A percentile compares a stretch with the other conserved stretches of the same genome.
These are phyloP conservation scores for Zasmidium angulare DNA, from an alignment of 2,329 filamentous ascomycete genomes.

Conservation along the genomic window DNA sequence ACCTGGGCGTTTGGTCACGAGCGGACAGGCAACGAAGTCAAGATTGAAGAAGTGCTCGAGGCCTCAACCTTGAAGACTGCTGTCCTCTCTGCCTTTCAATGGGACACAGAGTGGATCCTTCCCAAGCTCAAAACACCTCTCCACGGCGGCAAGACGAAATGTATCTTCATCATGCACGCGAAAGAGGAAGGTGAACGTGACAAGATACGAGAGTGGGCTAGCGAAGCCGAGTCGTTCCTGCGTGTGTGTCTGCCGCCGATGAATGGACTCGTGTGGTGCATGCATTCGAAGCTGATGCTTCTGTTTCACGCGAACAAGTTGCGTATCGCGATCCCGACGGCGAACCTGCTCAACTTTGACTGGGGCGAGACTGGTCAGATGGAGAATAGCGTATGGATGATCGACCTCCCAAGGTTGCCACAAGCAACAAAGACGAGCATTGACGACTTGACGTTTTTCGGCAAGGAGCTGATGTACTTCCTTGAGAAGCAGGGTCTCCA, in stretches of 20 bases:
- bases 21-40: constrained; percentile 70
- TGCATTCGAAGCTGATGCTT: constrained; percentile 94
- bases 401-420: constrained; percentile 72
- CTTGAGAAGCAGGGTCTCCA: constrained; percentile 66
- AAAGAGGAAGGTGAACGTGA: constrained; percentile 44
- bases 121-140: constrained; percentile 58
- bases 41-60: constrained; percentile 82
- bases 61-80: constrained; percentile 70
- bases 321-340: constrained; percentile 80
- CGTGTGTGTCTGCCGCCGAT: constrained; percentile 79
- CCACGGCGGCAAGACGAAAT: constrained; percentile 54
- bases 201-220: constrained; percentile 31
- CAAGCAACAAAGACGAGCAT: constrained; percentile 27
- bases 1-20: constrained; percentile 71
- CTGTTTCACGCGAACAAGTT: constrained; percentile 74
- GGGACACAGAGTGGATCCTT: constrained; percentile 78
- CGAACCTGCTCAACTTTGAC: constrained; percentile 81
- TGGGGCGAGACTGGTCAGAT: constrained; percentile 84
- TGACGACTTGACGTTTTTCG: constrained; percentile 55
- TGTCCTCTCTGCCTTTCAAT: constrained; percentile 82
- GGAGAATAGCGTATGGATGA: constrained; percentile 90
- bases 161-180: constrained; percentile 61
- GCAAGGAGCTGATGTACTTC: constrained; percentile 71
- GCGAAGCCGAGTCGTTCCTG: constrained; percentile 44
- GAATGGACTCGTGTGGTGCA: constrained; percentile 66